phyloP scores from a whole-genome alignment of 768 basidiomycete genomes.

The Tylopilus intermedius region DNA sequence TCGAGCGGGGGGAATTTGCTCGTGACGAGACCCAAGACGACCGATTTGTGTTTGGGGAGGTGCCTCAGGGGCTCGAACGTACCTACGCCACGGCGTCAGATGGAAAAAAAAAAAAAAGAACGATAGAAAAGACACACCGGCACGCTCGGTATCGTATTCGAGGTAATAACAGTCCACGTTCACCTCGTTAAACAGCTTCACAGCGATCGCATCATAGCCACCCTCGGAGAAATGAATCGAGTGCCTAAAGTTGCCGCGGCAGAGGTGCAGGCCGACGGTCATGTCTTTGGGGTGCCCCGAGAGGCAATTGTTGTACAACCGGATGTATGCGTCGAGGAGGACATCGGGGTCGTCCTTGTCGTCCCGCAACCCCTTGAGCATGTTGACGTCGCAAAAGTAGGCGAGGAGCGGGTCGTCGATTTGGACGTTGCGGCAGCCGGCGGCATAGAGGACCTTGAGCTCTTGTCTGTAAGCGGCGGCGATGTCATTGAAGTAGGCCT shows the following conservation, averaged over 20 bases:
- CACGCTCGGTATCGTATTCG: constrained; percentile 45
- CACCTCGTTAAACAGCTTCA: constrained; percentile 41
- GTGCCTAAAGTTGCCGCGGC: constrained; percentile 34
- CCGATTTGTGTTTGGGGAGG: constrained; percentile 34
- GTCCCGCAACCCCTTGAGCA: constrained; percentile 52
- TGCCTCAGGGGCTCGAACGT: constrained; percentile 31
- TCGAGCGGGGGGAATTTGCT: constrained; percentile 43
- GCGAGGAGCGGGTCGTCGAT: constrained; percentile 45
- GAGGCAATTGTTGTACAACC: constrained; percentile 38
- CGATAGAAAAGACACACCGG: constrained; percentile 26
- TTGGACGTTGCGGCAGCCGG: constrained; percentile 41
- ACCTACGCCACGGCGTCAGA: constrained; percentile 6
- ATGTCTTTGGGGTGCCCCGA: constrained; percentile 35
- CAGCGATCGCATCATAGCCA: constrained; percentile 42
- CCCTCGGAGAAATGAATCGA: constrained; percentile 42
- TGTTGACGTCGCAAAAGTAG: constrained; percentile 62
- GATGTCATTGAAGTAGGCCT: constrained; percentile 47
- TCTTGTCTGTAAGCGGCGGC: constrained; percentile 44
- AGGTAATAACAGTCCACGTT: constrained; percentile 44
- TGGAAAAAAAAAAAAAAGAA: neutral
- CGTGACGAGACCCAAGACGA: constrained; percentile 41
- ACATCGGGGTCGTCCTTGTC: constrained; percentile 58
- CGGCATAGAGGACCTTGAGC: constrained; percentile 40
- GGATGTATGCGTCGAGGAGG: constrained; percentile 57
- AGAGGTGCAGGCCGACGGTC: constrained; percentile 40